These are phyloP conservation scores for Lignosus rhinocerotis DNA, from an alignment of 1,284 basidiomycete genomes.

Conservation along the genomic window DNA sequence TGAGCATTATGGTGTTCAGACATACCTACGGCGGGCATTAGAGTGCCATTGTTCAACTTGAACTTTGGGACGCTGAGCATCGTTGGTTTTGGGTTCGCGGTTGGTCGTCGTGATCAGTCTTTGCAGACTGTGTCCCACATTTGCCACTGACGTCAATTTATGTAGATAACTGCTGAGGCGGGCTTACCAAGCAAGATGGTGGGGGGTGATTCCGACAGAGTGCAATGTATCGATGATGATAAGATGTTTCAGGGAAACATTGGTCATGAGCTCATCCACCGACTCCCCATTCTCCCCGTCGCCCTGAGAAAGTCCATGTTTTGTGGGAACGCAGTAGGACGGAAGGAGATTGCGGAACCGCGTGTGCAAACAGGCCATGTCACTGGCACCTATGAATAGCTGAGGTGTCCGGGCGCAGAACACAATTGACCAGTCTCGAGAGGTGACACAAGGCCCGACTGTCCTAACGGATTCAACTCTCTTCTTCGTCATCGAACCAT, in stretches of 20 bases:
- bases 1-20: not conserved
- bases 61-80: conserved; percentile 31
- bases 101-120: not conserved
- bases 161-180: not conserved
- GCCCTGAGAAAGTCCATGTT: not conserved
- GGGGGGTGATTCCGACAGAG: no score
- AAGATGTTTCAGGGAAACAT: no score
- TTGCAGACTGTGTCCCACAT: not conserved
- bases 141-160: not conserved
- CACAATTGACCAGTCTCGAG: not conserved
- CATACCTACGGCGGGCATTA: conserved; percentile 33
- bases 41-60: conserved; percentile 32
- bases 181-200: not conserved
- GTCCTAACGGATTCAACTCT: conserved; percentile 25
- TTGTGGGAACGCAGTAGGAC: not conserved
- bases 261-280: no score
- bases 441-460: not conserved
- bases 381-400: not conserved
- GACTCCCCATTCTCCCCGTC: no score
- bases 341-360: not conserved
- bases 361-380: not conserved
- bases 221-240: no score
- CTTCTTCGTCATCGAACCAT: conserved; percentile 77
- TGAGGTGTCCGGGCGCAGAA: not conserved
- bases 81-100: not conserved